phyloP scores from a whole-genome alignment of 2,329 filamentous ascomycete species.

The Ophiostoma piceae region DNA sequence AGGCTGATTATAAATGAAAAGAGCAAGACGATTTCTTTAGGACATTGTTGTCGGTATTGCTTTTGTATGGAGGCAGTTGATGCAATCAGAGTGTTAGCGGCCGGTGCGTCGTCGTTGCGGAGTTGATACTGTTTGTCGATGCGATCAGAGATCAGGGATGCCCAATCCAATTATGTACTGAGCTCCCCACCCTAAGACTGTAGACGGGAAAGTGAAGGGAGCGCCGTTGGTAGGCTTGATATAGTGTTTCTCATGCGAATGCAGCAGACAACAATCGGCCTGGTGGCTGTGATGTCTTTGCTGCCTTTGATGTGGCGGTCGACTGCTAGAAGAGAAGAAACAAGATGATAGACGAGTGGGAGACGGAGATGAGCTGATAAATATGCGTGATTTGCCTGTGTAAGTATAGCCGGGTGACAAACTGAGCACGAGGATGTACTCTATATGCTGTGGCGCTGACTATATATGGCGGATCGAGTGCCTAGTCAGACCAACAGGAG shows the following conservation, averaged over 20 bases:
- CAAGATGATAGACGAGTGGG: background rate
- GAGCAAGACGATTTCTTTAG: background rate
- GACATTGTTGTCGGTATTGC: background rate
- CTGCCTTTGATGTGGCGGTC: background rate
- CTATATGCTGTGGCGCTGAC: background rate
- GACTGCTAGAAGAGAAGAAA: background rate
- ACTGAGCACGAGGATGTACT: background rate
- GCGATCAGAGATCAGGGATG: background rate
- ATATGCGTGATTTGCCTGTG: background rate
- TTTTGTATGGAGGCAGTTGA: background rate
- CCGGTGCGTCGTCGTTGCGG: background rate
- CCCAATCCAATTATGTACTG: background rate
- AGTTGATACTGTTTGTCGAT: background rate
- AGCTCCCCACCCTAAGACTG: background rate
- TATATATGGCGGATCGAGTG: background rate
- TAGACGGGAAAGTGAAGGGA: background rate
- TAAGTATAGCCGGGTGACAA: background rate
- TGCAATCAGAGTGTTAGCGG: background rate
- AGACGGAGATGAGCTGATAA: background rate
- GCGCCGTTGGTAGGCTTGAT: background rate
- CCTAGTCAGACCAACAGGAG: background rate
- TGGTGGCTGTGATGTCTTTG: background rate
- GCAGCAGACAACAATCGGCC: background rate
- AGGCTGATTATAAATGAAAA: background rate
- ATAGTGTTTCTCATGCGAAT: background rate